Evolutionary conservation across 2,329 filamentous ascomycete genomes (phyloP), one percentile per base, ranked within the genome.

Genomic region (Penicillium digitatum): DNA sequence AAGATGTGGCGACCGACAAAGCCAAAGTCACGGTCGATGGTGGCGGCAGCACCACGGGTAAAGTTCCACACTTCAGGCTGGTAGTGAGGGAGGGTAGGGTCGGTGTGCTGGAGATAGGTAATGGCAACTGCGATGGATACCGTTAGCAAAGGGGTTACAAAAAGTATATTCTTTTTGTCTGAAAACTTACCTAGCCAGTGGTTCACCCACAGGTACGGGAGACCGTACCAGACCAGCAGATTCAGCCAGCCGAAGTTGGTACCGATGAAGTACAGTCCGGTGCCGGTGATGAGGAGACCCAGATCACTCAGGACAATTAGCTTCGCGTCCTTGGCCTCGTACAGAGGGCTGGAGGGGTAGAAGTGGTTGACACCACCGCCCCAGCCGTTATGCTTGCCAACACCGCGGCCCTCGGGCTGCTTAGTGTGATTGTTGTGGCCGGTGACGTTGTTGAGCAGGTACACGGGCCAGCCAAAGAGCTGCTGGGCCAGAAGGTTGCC

Each of bases 151-250:
- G 7, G 5, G 3, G 12, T 2, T 10, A 5, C 8, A 2, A 5
- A 55, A 52, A n/a, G 3, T 44, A 9, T n/a, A 42, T n/a, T 20
- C 3, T 20, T 18, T 43, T 29, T 20, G 42, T 31, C 27, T 20
- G 20, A 8, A 34, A 48, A 82, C 89, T 82, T 86, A 94, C 90
- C 89, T 54, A 97, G 88, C 93, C 93, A 97, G 84, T 96, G 91
- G 84, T 97, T 95, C 54, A 96, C 92, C 93, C 93, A 96, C 58
- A 96, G 81, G 75, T 97, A 99, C 35, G 94, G 94, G 56, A 95
- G 71, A 69, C 92, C 86, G 79, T 99, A 99, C 93, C 94, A 97
- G 60, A 99, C 88, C 57, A 89, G 78, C 73, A 97, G 80, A 80
- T 96, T 97, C 71, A 80, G 73, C 81, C 86, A 93, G 69, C 94